Conservation (phyloP, 345 rosid species). For the Gossypium raimondii region DNA sequence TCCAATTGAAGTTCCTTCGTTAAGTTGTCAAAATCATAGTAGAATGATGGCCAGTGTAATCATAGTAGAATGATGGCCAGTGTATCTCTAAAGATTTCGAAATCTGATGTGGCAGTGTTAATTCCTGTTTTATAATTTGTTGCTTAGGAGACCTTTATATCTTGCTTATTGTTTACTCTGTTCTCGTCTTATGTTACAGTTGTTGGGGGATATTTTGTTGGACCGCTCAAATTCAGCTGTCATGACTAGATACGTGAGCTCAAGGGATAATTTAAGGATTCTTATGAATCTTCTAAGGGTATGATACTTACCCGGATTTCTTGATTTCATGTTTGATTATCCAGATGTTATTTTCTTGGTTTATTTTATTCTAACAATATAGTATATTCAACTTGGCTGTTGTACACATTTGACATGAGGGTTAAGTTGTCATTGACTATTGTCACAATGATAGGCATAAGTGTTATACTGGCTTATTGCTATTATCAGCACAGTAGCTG, state of each 20-base stretch:
- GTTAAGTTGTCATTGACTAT: not conserved
- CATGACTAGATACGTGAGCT: slow-evolving; percentile 83
- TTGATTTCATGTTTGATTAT: not conserved
- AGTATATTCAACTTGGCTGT: not conserved
- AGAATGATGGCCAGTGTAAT: not conserved
- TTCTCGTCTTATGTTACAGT: slow-evolving; percentile 34
- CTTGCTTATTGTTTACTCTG: no score
- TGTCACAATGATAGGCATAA: not conserved
- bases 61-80: not conserved
- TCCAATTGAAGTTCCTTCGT: not conserved
- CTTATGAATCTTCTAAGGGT: slow-evolving; percentile 95
- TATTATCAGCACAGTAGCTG: not conserved
- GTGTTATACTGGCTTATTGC: not conserved
- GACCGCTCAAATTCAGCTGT: slow-evolving; percentile 83
- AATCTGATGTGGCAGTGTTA: not conserved
- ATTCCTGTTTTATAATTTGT: not conserved
- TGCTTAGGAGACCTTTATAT: not conserved
- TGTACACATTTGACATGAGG: not conserved
- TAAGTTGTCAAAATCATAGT: not conserved
- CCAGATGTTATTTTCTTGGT: not conserved
- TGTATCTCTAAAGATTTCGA: not conserved
- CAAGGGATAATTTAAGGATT: slow-evolving; percentile 82
- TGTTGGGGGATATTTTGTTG: slow-evolving; percentile 79
- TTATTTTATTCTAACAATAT: not conserved
- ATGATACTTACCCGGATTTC: slow-evolving; percentile 22